Conservation (phyloP, 2,329 filamentous ascomycete genomes). For the Scleromitrula shiraiana region DNA sequence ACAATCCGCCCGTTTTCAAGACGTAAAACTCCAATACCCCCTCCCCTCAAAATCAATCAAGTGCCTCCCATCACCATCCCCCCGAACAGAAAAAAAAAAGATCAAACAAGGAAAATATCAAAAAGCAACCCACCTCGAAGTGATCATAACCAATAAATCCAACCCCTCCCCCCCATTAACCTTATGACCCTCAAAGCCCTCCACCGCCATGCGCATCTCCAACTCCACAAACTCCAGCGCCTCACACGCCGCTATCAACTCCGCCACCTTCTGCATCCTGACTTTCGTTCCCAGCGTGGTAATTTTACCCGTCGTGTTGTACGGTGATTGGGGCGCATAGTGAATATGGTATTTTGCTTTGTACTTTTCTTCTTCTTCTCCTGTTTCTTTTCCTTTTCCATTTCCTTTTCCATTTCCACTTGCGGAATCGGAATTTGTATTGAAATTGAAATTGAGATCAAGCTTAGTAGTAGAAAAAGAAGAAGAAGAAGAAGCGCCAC, state of each 20-base stretch:
- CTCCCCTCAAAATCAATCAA: no score
- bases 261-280: constrained; percentile 6
- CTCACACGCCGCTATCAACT: constrained; percentile 1
- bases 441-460: background rate
- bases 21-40: no score
- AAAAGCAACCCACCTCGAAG: no score
- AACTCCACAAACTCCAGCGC: constrained; percentile 8
- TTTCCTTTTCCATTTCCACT: background rate
- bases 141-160: constrained; percentile 1
- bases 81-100: no score
- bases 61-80: no score
- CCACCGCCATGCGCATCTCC: background rate
- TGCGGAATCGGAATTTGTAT: background rate
- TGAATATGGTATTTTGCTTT: background rate
- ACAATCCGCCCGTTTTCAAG: no score
- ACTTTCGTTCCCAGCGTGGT: background rate
- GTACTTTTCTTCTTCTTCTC: background rate
- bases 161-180: background rate
- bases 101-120: no score
- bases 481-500: no score
- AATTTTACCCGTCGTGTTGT: constrained; percentile 3
- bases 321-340: background rate
- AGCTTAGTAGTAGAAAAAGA: no score
- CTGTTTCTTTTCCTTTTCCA: background rate
- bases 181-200: constrained; percentile 1